Conservation (phyloP, 805 yeast species). For the Cyberlindnera mrakii region DNA sequence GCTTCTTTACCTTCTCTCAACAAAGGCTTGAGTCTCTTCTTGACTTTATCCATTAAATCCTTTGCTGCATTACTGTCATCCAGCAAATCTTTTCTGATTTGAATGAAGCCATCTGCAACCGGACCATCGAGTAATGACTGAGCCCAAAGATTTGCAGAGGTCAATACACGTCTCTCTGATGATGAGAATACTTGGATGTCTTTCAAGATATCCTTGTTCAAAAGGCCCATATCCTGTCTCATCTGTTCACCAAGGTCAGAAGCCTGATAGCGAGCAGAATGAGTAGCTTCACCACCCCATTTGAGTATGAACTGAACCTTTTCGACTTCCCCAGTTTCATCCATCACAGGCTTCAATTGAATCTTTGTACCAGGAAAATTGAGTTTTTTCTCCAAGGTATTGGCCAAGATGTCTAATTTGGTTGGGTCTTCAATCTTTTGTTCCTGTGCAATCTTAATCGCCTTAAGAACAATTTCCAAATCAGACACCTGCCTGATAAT, state of each 20-base stretch:
- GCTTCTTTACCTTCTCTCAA: slow-evolving; percentile 94
- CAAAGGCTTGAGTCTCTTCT: slow-evolving; percentile 90
- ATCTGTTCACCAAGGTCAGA: slow-evolving; percentile 92
- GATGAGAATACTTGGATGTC: slow-evolving; percentile 86
- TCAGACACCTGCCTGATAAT: slow-evolving; percentile 88
- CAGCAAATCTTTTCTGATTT: slow-evolving; percentile 80
- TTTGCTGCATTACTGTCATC: slow-evolving; percentile 99
- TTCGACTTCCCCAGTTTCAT: slow-evolving; percentile 67
- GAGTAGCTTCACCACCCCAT: slow-evolving; percentile 99
- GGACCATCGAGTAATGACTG: slow-evolving; percentile 58
- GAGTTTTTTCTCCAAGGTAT: slow-evolving; percentile 84
- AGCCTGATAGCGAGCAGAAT: slow-evolving; percentile 92
- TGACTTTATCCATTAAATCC: slow-evolving; percentile 95
- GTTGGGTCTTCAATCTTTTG: slow-evolving; percentile 73
- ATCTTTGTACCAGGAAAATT: slow-evolving; percentile 93
- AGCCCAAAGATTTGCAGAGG: slow-evolving; percentile 86
- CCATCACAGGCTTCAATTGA: slow-evolving; percentile 85
- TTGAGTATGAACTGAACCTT: slow-evolving; percentile 93
- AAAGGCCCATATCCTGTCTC: slow-evolving; percentile 82
- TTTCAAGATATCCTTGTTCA: slow-evolving; percentile 78
- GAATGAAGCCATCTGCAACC: slow-evolving; percentile 70
- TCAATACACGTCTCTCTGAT: slow-evolving; percentile 90
- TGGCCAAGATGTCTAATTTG: slow-evolving; percentile 69
- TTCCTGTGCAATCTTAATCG: slow-evolving; percentile 76
- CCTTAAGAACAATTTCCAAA: slow-evolving; percentile 75